These are phyloP conservation scores for Kwoniella sp. DNA, from an alignment of 768 basidiomycete species.

Conservation along the genomic window DNA sequence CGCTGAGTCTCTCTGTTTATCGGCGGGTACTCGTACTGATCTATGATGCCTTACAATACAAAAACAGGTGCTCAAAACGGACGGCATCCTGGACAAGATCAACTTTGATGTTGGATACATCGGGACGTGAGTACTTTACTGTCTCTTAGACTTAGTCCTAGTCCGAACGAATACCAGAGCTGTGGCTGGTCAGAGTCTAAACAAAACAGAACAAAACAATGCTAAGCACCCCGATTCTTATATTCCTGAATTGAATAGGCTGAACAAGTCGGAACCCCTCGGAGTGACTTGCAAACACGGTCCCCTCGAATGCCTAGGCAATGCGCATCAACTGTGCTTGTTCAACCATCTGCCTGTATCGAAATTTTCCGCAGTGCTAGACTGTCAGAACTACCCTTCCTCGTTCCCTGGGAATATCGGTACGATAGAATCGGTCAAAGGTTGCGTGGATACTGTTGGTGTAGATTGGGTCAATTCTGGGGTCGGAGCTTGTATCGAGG, in stretches of 20 bases:
- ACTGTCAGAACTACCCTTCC: constrained; percentile 35
- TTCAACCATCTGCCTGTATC: constrained; percentile 53
- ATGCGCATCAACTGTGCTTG: constrained; percentile 84
- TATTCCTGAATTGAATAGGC: too few species aligned
- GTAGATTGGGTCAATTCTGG: constrained; percentile 71
- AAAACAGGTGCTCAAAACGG: constrained; percentile 58
- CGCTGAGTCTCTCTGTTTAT: too few species aligned
- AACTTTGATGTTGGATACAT: constrained; percentile 72
- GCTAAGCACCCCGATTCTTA: too few species aligned
- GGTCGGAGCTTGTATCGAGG: constrained; percentile 61
- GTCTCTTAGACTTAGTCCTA: constrained; percentile 3
- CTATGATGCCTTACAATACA: too few species aligned
- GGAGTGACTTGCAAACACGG: constrained; percentile 86
- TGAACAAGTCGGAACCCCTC: constrained; percentile 27
- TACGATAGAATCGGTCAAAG: constrained; percentile 64
- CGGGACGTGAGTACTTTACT: constrained; percentile 66
- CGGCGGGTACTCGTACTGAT: too few species aligned
- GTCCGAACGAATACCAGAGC: too few species aligned
- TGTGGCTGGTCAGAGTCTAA: too few species aligned
- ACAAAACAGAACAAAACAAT: too few species aligned
- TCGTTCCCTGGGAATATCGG: constrained; percentile 64
- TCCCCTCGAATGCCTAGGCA: constrained; percentile 73
- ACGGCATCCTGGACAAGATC: constrained; percentile 65
- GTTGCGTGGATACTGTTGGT: constrained; percentile 67
- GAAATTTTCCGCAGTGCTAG: constrained; percentile 28